Evolutionary conservation across 192 early-diverging fungal genomes (phyloP), one percentile per base, ranked within the genome.

Genomic region (Chytriomyces hyalinus): DNA sequence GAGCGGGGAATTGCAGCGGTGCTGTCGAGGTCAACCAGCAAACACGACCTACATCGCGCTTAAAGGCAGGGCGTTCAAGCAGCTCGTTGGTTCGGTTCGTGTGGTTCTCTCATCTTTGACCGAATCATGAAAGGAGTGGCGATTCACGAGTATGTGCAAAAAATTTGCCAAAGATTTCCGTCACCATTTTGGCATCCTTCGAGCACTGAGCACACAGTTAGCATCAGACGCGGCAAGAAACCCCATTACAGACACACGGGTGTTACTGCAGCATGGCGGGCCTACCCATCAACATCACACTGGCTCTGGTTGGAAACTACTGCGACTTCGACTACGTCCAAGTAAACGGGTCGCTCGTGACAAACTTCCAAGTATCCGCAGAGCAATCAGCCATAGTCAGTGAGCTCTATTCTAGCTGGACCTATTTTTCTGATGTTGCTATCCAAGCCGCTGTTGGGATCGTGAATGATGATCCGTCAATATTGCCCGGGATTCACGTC

Each of bases 131-230:
- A 36, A 36, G 36, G 36, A 15, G 63, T 57, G 49, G 69, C 8
- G 69, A 57, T 9, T 57, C 69, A 26, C 24, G 24, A 26, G 24
- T 9, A 1, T 20, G 20, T 57, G 49, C 69, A 48, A 70, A 51
- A 70, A 60, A n/a, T 44, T n/a, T 17, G 69, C 49, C 6, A 70
- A 57, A 48, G 20, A 70, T 24, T 51, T 70, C 69, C 69, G 57
- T 17, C 69, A 3, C 47, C 49, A 53, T 57, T 70, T 57, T 2
- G 50, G 22, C 20, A 70, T 15, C 69, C 69, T 57, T 7, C 49
- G 50, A 2, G 57, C 69, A 9, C 24, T 1, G 13, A 70, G 43
- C 20, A 70, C 26, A 3, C 8, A 70, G 7, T 57, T 6, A 70
- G 69, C 69, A 9, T 51, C 69, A 50, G 59, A 13, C 13, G 69